These are phyloP conservation scores for Antrodiella citrinella DNA, from an alignment of 768 basidiomycete genomes.

Conservation along the genomic window DNA sequence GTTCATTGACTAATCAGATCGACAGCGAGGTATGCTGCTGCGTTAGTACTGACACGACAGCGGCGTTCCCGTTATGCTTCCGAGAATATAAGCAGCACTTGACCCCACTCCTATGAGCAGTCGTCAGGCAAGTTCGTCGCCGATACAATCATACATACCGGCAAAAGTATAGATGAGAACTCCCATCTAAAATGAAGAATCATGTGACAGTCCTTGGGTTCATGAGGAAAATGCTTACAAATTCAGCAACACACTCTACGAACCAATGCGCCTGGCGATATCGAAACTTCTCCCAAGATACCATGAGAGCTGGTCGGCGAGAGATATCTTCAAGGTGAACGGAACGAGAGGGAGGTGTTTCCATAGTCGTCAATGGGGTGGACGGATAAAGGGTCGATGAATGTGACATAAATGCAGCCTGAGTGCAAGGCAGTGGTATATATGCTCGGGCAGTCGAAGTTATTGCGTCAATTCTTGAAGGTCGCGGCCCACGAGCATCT, in stretches of 20 bases:
- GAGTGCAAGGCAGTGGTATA: too few relatives aligned
- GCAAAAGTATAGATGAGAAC: conserved; percentile 24
- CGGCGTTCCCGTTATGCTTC: conserved; percentile 13
- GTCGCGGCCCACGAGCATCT: too few relatives aligned
- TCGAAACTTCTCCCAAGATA: conserved; percentile 18
- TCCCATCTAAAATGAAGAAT: conserved; percentile 15
- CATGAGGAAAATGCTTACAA: conserved; percentile 14
- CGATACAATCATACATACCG: conserved; percentile 8
- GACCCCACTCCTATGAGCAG: conserved; percentile 26
- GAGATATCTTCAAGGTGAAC: conserved; percentile 18
- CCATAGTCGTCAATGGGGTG: too few relatives aligned
- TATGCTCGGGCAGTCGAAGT: too few relatives aligned
- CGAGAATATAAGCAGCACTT: conserved; percentile 23
- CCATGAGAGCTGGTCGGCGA: conserved; percentile 11
- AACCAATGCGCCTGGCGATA: conserved; percentile 25
- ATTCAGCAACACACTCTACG: conserved; percentile 25
- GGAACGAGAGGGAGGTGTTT: too few relatives aligned
- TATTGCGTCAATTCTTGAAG: too few relatives aligned
- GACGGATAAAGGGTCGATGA: too few relatives aligned
- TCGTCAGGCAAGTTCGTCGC: background rate
- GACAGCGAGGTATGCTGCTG: too few relatives aligned
- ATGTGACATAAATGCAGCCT: too few relatives aligned
- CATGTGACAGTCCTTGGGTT: too few relatives aligned
- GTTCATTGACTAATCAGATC: too few relatives aligned
- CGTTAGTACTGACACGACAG: conserved; percentile 25